phyloP scores from a whole-genome alignment of 2,329 filamentous ascomycete genomes.

The Talaromyces sp. region DNA sequence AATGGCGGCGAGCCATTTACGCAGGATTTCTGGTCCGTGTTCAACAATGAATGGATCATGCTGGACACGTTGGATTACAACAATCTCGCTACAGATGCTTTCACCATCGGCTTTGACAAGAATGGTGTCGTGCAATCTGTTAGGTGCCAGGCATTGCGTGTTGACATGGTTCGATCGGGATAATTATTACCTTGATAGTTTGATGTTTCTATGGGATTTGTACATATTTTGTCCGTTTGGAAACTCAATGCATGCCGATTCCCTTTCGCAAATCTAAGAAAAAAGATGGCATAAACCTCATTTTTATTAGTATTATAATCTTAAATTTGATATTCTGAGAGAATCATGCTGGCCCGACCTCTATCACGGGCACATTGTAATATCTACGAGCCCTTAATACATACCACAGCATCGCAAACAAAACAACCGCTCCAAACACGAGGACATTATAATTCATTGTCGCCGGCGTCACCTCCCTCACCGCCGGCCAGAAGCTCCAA shows the following conservation, averaged over 20 bases:
- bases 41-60: conserved; percentile 1
- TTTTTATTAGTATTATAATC: too few species aligned
- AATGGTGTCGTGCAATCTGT: background rate
- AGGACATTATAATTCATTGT: conserved; percentile 2
- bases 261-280: background rate
- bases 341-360: too few species aligned
- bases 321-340: too few species aligned
- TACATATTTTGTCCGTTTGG: background rate
- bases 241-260: background rate
- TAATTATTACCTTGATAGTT: background rate
- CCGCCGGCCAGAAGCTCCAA: conserved; percentile 1
- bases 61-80: background rate
- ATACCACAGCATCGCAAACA: background rate
- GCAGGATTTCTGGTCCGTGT: background rate
- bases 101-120: conserved; percentile 1
- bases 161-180: background rate
- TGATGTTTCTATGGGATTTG: background rate
- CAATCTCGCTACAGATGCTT: background rate
- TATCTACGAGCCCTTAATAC: background rate
- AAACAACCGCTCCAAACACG: background rate
- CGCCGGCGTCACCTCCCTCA: background rate
- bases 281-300: too few species aligned
- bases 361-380: background rate
- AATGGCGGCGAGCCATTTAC: background rate
- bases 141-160: background rate